These are phyloP conservation scores for Ophiostoma sp. DNA, from an alignment of 2,329 filamentous ascomycete species.

Conservation along the genomic window DNA sequence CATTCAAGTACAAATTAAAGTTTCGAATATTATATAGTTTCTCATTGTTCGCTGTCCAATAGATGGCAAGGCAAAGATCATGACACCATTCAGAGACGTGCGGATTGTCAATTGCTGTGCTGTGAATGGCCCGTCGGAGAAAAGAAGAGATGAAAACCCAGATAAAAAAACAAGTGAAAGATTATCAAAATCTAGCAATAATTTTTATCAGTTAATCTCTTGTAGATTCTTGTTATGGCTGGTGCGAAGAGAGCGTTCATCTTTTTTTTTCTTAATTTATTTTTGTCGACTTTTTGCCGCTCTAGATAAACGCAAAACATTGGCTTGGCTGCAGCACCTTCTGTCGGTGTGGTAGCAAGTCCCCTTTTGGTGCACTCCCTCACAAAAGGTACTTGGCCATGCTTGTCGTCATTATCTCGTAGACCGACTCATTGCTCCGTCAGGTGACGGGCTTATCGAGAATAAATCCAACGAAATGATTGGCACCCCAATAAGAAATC, in stretches of 20 bases:
- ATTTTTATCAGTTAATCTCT: neutral
- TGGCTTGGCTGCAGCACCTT: neutral
- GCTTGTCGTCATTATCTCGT: slow-evolving; percentile 4
- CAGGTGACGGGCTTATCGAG: too few relatives aligned
- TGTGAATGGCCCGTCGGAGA: slow-evolving; percentile 19
- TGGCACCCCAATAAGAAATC: neutral
- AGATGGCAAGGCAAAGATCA: slow-evolving; percentile 6
- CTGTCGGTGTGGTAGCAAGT: neutral
- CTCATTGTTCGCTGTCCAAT: slow-evolving; percentile 20
- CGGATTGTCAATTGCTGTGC: slow-evolving; percentile 20
- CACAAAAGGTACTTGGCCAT: neutral
- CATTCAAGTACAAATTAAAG: neutral
- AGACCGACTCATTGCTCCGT: slow-evolving; percentile 10
- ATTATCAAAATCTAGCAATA: slow-evolving; percentile 3
- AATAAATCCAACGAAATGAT: neutral
- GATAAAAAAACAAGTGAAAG: neutral
- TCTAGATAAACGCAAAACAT: neutral
- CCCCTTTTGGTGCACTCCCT: neutral
- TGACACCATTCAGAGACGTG: slow-evolving; percentile 17
- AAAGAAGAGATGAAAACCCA: slow-evolving; percentile 5
- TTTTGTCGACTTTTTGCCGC: neutral
- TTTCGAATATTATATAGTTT: slow-evolving; percentile 15
- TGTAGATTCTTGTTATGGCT: neutral
- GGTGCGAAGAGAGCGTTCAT: too few relatives aligned
- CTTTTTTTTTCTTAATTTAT: neutral